A percentile compares a stretch with the other conserved stretches of the same genome.
These are phyloP conservation scores for Nepenthes gracilis DNA, from an alignment of 148 eudicot species.

Conservation along the genomic window DNA sequence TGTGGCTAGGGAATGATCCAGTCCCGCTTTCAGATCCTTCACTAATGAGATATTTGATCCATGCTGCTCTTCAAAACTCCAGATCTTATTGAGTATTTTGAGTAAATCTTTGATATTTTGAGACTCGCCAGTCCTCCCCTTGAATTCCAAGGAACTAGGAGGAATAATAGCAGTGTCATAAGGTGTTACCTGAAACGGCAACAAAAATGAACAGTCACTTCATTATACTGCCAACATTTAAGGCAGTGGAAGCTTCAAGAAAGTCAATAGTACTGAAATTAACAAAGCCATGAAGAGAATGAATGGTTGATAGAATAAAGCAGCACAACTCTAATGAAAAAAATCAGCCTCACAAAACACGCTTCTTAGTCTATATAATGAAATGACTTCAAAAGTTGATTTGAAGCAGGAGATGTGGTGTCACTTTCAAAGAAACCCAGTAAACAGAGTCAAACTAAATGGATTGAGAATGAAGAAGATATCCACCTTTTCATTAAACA, in stretches of 20 bases:
- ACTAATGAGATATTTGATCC: constrained; percentile 39
- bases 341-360: too few relatives aligned
- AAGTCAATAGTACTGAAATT: too few relatives aligned
- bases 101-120: constrained; percentile 75
- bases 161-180: constrained; percentile 44
- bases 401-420: too few relatives aligned
- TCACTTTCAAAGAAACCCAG: too few relatives aligned
- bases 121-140: constrained; percentile 41
- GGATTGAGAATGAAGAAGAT: too few relatives aligned
- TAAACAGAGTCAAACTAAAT: too few relatives aligned
- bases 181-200: constrained; percentile 44
- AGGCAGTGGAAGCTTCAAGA: background rate
- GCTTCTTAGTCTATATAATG: too few relatives aligned
- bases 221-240: background rate
- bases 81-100: constrained; percentile 70
- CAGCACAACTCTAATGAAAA: too few relatives aligned
- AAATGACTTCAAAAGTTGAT: too few relatives aligned
- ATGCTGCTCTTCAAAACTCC: constrained; percentile 89
- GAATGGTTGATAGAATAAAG: too few relatives aligned
- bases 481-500: too few relatives aligned
- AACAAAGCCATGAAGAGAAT: too few relatives aligned
- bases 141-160: constrained; percentile 38
- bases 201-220: background rate
- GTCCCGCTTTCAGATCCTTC: constrained; percentile 46
- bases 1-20: constrained; percentile 36